Base-by-base conservation (phyloP, 2,329 filamentous ascomycete species). In the Cladosporium sp. region DNA sequence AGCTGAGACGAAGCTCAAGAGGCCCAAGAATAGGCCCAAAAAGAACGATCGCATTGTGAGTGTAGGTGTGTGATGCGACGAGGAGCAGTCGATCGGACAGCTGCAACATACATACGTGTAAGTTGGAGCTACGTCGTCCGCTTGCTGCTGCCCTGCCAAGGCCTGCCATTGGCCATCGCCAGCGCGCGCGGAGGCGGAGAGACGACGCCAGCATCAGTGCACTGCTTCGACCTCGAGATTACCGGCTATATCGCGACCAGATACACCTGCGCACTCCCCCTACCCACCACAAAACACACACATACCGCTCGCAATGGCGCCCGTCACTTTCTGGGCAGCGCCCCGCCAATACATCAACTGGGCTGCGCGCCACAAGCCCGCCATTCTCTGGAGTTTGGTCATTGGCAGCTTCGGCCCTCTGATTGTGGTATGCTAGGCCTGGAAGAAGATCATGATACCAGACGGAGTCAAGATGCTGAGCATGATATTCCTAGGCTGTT, bases 311-410 rank as follows among this genome's bases (percentile, higher is more conserved):
- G 45, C 51, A 25, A 91, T 91, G 87, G 81, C 83, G 62, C 80
- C 82, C 56, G 88, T 91, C 67, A 80, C 81, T 69, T 97, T 99
- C 88, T 97, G 88, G 85, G 82, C 85, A 65, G 82, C 83, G 59
- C 94, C 94, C 63, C 70, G 95, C 73, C 86, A 86, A 68, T 97
- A 96, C 85, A 77, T 89, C 69, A 87, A 87, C 76, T 97, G 92
- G 91, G 86, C 91, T 54, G 83, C 89, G 51, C 87, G 91, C 77
- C 88, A 94, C 75, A 89, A 89, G 74, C 94, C 94, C 52, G 91
- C 91, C 59, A 88, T 91, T 78, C 96, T 97, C 82, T 97, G 86
- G 83, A 91, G 90, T 67, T 78, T 90, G 69, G 71, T 90, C 58
- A 78, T 97, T 64, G 93, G 90, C 66, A 78, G 75, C 63, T 68